A percentile compares a stretch with the other conserved stretches of the same genome.
Evolutionary conservation across 148 eudicot genomes (phyloP).

Genomic region (Fagopyrum homotropicum): DNA sequence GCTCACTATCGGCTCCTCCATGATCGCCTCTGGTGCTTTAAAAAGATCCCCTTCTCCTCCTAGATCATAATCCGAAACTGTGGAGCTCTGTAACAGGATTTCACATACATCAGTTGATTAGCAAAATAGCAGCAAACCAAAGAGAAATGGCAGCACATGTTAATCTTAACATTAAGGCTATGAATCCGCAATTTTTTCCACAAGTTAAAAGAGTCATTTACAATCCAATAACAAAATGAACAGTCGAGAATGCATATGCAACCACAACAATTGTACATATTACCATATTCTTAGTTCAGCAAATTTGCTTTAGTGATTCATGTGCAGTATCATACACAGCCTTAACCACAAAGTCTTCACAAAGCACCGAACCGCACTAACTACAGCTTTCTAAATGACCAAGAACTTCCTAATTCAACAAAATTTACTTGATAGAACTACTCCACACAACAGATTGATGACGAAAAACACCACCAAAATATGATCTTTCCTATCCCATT

Average conservation of each 20-base stretch:
- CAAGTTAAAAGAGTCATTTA: no score
- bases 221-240: no score
- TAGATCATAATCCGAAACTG: conserved; percentile 72
- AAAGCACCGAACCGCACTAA: background rate
- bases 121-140: no score
- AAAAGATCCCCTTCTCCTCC: conserved; percentile 91
- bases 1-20: conserved; percentile 53
- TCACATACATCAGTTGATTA: background rate
- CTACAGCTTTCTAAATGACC: background rate
- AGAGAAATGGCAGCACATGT: background rate
- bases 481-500: background rate
- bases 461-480: background rate
- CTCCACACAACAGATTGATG: background rate
- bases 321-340: background rate
- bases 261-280: background rate
- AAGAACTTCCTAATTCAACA: background rate
- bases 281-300: conserved; percentile 3
- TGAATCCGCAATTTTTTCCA: background rate
- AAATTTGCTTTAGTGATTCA: background rate
- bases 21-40: conserved; percentile 76
- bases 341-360: background rate
- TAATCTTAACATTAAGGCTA: background rate
- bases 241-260: background rate
- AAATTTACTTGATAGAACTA: background rate
- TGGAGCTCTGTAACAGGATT: conserved; percentile 35